Percentiles rank a stretch among this genome's conserved stretches.
Evolutionary conservation across 148 eudicot species (phyloP).

Genomic region (Arctostaphylos glauca): DNA sequence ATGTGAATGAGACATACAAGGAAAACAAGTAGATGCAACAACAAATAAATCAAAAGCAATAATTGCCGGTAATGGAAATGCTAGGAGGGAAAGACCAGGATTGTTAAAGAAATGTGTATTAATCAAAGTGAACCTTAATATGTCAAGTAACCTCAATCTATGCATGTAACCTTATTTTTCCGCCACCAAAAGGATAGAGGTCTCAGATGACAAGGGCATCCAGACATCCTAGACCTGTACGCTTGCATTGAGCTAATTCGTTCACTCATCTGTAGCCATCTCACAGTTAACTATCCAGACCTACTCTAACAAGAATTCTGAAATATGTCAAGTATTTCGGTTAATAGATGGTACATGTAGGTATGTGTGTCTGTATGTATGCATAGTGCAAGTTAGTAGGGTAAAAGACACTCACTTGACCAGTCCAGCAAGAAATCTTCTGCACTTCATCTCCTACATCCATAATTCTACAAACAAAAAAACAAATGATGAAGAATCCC

Average conservation of each 20-base stretch:
- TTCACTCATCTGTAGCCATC: background rate
- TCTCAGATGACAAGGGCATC: background rate
- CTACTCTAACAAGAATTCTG: background rate
- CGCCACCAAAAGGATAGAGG: background rate
- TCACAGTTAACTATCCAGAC: background rate
- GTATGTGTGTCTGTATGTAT: background rate
- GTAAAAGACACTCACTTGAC: slow-evolving; percentile 1
- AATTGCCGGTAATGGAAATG: background rate
- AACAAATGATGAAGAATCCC: background rate
- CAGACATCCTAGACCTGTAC: background rate
- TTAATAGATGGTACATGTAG: background rate
- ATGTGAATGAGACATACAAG: background rate
- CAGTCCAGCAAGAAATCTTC: background rate
- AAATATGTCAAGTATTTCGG: background rate
- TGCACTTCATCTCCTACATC: slow-evolving; percentile 27
- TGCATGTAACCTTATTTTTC: background rate
- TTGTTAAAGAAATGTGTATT: background rate
- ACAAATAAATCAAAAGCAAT: background rate
- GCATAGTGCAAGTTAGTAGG: background rate
- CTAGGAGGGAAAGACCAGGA: background rate
- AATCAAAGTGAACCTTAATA: background rate
- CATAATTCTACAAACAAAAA: slow-evolving; percentile 40
- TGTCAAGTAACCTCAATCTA: background rate
- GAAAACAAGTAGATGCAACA: background rate
- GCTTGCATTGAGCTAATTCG: background rate